Percentiles rank a stretch among this genome's conserved stretches.
Evolutionary conservation across 371 early-diverging fungal genomes (phyloP).

Genomic region (Batrachochytrium dendrobatidis): DNA sequence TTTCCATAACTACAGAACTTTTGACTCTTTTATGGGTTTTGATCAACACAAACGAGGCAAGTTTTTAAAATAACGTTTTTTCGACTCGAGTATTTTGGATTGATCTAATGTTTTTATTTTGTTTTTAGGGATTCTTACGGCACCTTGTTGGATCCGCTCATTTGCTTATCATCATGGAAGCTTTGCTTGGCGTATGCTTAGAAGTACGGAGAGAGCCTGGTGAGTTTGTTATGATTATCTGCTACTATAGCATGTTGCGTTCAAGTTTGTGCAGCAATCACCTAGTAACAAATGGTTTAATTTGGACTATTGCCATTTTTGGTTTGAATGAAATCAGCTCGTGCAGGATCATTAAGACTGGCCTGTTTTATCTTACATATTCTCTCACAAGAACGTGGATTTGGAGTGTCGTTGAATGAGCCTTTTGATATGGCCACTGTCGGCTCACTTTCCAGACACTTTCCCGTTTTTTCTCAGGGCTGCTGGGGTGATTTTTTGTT

Average conservation of each 20-base stretch:
- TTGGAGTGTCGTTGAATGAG: conserved; percentile 68
- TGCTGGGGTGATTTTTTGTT: conserved; percentile 79
- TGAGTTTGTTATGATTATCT: conserved; percentile 25
- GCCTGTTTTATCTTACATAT: conserved; percentile 76
- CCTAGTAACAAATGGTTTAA: neutral
- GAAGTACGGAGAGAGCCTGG: conserved; percentile 57
- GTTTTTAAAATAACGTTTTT: neutral
- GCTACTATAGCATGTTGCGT: neutral
- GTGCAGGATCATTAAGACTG: conserved; percentile 52
- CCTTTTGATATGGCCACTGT: conserved; percentile 62
- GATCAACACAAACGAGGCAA: conserved; percentile 65
- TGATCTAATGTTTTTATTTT: neutral
- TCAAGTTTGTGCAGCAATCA: no score
- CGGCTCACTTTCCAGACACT: conserved; percentile 52
- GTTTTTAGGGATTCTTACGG: conserved; percentile 48
- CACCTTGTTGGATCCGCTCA: conserved; percentile 65
- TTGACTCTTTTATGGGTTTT: conserved; percentile 80
- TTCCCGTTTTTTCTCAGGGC: conserved; percentile 62
- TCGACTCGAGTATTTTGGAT: neutral
- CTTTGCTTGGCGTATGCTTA: conserved; percentile 55
- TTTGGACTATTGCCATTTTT: neutral
- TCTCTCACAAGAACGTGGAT: conserved; percentile 69
- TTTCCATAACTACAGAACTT: conserved; percentile 60
- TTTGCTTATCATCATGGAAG: conserved; percentile 54
- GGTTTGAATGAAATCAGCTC: conserved; percentile 57